These are phyloP conservation scores for Capronia coronata DNA, from an alignment of 2,329 filamentous ascomycete species.

Conservation along the genomic window DNA sequence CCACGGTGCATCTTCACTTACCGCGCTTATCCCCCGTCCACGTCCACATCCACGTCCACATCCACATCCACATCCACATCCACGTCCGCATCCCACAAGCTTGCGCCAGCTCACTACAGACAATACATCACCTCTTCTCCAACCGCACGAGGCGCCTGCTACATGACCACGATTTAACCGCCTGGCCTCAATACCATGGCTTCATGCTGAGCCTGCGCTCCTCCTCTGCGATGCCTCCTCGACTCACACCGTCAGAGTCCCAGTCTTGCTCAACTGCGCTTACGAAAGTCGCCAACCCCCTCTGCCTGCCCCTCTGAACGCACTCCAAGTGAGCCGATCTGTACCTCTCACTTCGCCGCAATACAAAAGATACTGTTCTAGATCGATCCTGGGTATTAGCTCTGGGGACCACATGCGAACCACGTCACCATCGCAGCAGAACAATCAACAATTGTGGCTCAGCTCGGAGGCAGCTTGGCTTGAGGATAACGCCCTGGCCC, in stretches of 20 bases:
- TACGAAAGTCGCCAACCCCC: conserved; percentile 16
- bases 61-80: neutral
- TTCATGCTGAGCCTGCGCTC: conserved; percentile 12
- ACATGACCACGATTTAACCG: neutral
- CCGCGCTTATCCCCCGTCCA: no score
- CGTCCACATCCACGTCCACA: no score
- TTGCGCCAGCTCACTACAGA: conserved; percentile 6
- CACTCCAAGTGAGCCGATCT: neutral
- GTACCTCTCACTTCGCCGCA: neutral
- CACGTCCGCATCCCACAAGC: neutral
- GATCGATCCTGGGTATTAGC: neutral
- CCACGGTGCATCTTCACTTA: neutral
- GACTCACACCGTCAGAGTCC: conserved; percentile 8
- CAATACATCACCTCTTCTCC: conserved; percentile 1
- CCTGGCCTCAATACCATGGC: conserved; percentile 13
- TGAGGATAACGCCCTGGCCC: neutral
- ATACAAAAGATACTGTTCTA: neutral
- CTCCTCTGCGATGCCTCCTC: conserved; percentile 17
- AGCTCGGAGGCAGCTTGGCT: conserved; percentile 9
- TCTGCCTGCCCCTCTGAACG: conserved; percentile 12
- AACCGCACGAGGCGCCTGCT: neutral
- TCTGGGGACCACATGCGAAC: conserved; percentile 5
- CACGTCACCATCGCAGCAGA: neutral
- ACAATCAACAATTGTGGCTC: conserved; percentile 4
- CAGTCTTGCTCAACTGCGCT: conserved; percentile 24